Percentiles rank a stretch among this genome's conserved stretches.
Evolutionary conservation across 148 eudicot genomes (phyloP).

Genomic region (Dianthus caryophyllus): DNA sequence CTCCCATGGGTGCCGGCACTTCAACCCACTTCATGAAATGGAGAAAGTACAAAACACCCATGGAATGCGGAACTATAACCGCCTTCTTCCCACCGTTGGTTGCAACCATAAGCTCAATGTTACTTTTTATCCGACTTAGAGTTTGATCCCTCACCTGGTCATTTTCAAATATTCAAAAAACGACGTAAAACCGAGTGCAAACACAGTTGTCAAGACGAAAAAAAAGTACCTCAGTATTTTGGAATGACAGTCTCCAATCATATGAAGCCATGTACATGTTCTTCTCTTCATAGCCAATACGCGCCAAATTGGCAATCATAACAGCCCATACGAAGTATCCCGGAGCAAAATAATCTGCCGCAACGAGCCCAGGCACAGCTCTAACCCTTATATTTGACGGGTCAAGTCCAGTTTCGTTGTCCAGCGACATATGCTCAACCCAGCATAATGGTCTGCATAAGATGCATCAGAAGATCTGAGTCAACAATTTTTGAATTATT

Average conservation of each 20-base stretch:
- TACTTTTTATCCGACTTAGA: conserved; percentile 79
- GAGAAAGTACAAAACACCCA: conserved; percentile 90
- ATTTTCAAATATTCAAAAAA: conserved; percentile 18
- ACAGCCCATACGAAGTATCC: conserved; percentile 98
- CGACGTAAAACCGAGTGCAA: not conserved
- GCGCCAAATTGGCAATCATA: conserved; percentile 82
- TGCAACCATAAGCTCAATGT: conserved; percentile 88
- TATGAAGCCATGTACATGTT: conserved; percentile 96
- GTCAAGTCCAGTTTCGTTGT: conserved; percentile 88
- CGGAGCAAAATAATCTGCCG: conserved; percentile 90
- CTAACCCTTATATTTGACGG: conserved; percentile 73
- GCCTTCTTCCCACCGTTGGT: conserved; percentile 91
- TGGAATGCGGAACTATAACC: conserved; percentile 89
- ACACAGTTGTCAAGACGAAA: not conserved
- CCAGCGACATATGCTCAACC: conserved; percentile 92
- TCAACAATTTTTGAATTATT: not conserved
- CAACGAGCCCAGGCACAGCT: conserved; percentile 84
- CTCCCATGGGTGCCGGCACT: conserved; percentile 98
- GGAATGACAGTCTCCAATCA: conserved; percentile 91
- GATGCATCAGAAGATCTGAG: conserved; percentile 2
- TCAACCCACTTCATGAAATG: conserved; percentile 99
- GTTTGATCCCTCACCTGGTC: conserved; percentile 86
- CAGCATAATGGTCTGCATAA: conserved; percentile 77
- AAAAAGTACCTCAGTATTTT: conserved; percentile 74
- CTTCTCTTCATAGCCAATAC: conserved; percentile 88